Evolutionary conservation across 257 asterid genomes (phyloP).

Genomic region (Ligustrum vulgare): DNA sequence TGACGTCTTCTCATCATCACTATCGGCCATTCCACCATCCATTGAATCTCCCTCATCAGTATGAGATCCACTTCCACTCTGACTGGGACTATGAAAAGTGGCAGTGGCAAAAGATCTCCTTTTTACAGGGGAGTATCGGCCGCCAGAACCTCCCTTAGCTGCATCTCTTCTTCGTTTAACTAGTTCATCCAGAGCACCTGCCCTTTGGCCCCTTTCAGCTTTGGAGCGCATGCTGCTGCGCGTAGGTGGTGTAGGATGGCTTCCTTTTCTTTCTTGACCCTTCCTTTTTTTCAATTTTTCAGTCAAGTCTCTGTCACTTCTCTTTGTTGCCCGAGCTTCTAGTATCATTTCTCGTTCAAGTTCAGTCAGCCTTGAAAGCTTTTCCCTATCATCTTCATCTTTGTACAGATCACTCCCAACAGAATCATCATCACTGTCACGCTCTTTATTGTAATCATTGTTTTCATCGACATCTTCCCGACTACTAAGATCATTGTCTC

Average conservation of each 20-base stretch:
- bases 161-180: slow-evolving; percentile 11
- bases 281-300: slow-evolving; percentile 62
- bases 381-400: slow-evolving; percentile 79
- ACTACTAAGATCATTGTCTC: slow-evolving; percentile 74
- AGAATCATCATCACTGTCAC: slow-evolving; percentile 88
- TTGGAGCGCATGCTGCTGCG: slow-evolving; percentile 63
- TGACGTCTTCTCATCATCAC: slow-evolving; percentile 78
- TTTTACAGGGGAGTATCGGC: slow-evolving; percentile 80
- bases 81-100: slow-evolving; percentile 66
- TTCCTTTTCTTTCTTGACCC: slow-evolving; percentile 55
- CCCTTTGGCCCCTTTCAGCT: slow-evolving; percentile 28
- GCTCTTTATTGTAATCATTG: slow-evolving; percentile 44
- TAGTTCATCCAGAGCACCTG: slow-evolving; percentile 17
- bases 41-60: slow-evolving; percentile 84
- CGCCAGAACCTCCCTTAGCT: neutral
- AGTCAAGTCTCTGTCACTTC: slow-evolving; percentile 76
- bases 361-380: slow-evolving; percentile 85
- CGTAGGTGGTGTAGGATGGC: slow-evolving; percentile 69
- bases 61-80: slow-evolving; percentile 74
- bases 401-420: slow-evolving; percentile 95
- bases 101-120: slow-evolving; percentile 70
- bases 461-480: slow-evolving; percentile 57
- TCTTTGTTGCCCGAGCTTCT: slow-evolving; percentile 80
- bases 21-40: slow-evolving; percentile 85
- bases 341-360: slow-evolving; percentile 86